Percentiles rank a stretch among this genome's conserved stretches.
Evolutionary conservation across 495 filamentous ascomycete genomes (phyloP).

Genomic region (Penicillium ucsense): DNA sequence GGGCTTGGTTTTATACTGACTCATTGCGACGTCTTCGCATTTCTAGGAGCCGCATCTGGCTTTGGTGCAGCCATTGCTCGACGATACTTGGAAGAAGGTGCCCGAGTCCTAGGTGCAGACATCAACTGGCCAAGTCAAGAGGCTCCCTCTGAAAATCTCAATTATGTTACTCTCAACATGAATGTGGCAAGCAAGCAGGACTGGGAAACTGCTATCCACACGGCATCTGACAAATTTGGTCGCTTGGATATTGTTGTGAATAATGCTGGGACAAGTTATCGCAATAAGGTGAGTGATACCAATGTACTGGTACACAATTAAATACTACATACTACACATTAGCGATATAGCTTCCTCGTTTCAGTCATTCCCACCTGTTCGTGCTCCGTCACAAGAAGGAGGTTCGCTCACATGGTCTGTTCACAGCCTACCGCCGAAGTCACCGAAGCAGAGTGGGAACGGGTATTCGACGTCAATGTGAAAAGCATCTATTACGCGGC

Average conservation of each 20-base stretch:
- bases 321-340: too few species aligned
- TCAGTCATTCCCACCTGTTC: too few species aligned
- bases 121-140: constrained; percentile 45
- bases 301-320: too few species aligned
- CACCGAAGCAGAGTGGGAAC: constrained; percentile 57
- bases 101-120: constrained; percentile 48
- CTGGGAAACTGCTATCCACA: constrained; percentile 39
- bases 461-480: constrained; percentile 54
- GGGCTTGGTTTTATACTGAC: too few species aligned
- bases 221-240: constrained; percentile 39
- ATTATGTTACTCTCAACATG: constrained; percentile 35
- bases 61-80: constrained; percentile 50
- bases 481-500: constrained; percentile 52
- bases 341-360: not conserved
- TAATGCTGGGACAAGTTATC: constrained; percentile 63
- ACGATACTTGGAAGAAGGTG: constrained; percentile 48
- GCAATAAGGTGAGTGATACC: constrained; percentile 42
- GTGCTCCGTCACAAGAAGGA: too few species aligned
- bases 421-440: constrained; percentile 47
- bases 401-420: not conserved
- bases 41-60: constrained; percentile 42
- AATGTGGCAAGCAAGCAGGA: constrained; percentile 42
- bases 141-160: constrained; percentile 31
- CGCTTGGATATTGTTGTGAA: constrained; percentile 52
- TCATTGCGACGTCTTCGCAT: not conserved